A percentile compares a stretch with the other conserved stretches of the same genome.
Evolutionary conservation across 2,329 filamentous ascomycete genomes (phyloP).

Genomic region (Polychaeton citri): DNA sequence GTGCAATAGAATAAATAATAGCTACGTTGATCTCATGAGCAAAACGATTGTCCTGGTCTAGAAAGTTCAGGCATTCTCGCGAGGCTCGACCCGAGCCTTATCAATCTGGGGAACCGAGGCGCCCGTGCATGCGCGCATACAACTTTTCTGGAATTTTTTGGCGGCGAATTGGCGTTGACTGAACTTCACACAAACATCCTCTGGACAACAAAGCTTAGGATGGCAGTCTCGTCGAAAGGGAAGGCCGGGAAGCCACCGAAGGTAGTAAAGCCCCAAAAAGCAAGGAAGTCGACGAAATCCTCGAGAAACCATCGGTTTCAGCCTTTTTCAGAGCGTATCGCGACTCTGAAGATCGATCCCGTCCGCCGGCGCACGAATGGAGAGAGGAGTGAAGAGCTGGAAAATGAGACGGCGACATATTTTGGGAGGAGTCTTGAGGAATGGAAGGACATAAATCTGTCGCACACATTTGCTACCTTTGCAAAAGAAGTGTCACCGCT

Average conservation of each 20-base stretch:
- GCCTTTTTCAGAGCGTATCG: slow-evolving; percentile 78
- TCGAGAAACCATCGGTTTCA: slow-evolving; percentile 82
- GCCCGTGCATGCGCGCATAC: neutral
- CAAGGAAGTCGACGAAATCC: slow-evolving; percentile 46
- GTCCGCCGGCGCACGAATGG: slow-evolving; percentile 56
- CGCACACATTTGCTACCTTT: slow-evolving; percentile 67
- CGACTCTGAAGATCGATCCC: slow-evolving; percentile 86
- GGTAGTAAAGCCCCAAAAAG: slow-evolving; percentile 47
- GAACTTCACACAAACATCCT: neutral
- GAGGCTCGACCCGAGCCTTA: neutral
- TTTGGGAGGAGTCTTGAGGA: slow-evolving; percentile 70
- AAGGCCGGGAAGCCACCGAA: slow-evolving; percentile 18
- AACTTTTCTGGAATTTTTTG: neutral
- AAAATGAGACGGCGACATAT: slow-evolving; percentile 72
- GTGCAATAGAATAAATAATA: no score
- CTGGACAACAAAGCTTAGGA: slow-evolving; percentile 10
- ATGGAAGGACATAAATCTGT: slow-evolving; percentile 87
- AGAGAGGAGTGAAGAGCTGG: slow-evolving; percentile 56
- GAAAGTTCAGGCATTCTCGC: no score
- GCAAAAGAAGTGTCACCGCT: slow-evolving; percentile 60
- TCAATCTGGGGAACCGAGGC: neutral
- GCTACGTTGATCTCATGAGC: no score
- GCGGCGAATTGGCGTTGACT: neutral
- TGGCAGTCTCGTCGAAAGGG: slow-evolving; percentile 32
- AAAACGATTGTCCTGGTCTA: no score